Evolutionary conservation across 2,329 filamentous ascomycete species (phyloP).

Genomic region (Aspergillus puulaauensis): DNA sequence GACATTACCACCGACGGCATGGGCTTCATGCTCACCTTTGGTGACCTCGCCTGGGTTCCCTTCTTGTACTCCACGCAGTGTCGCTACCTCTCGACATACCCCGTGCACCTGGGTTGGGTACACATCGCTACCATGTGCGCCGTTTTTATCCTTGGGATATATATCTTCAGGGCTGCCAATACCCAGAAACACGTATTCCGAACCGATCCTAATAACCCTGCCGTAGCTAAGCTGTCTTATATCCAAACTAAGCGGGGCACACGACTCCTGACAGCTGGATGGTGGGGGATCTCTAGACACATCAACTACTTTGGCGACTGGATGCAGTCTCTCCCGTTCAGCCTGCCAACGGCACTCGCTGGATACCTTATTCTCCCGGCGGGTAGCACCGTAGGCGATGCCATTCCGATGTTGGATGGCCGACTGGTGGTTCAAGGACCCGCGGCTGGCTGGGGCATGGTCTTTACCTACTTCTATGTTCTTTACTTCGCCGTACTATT

Average conservation of each 20-base stretch:
- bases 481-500: constrained; percentile 83
- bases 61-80: constrained; percentile 81
- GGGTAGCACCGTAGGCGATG: not conserved
- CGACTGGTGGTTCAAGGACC: constrained; percentile 11
- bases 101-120: constrained; percentile 67
- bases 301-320: constrained; percentile 95
- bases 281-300: constrained; percentile 87
- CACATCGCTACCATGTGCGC: constrained; percentile 64
- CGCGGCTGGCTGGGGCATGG: constrained; percentile 68
- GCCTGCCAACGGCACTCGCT: constrained; percentile 76
- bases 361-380: constrained; percentile 65
- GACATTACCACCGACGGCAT: constrained; percentile 89
- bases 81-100: constrained; percentile 77
- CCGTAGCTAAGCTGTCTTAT: constrained; percentile 74
- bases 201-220: constrained; percentile 76
- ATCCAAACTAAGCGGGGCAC: constrained; percentile 80
- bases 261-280: constrained; percentile 75
- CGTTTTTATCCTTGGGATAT: constrained; percentile 70
- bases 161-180: constrained; percentile 84
- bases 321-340: constrained; percentile 86
- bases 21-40: constrained; percentile 88
- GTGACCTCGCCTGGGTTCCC: constrained; percentile 85
- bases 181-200: constrained; percentile 90
- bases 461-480: constrained; percentile 89
- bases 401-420: constrained; percentile 50